These are phyloP conservation scores for Jatropha podagrica DNA, from an alignment of 441 rosid species.

Conservation along the genomic window DNA sequence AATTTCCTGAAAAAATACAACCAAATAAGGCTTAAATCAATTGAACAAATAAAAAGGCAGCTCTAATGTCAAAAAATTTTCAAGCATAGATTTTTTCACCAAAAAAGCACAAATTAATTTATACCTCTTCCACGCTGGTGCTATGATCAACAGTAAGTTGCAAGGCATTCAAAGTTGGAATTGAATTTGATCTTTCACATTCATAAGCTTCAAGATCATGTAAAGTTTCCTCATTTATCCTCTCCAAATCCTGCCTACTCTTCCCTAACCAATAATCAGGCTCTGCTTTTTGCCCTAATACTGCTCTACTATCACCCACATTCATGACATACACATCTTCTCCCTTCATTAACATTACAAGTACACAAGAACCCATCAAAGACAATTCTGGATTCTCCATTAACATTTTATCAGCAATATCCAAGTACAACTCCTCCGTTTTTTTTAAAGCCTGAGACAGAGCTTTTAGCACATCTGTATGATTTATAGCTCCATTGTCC, in stretches of 20 bases:
- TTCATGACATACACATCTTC: conserved; percentile 84
- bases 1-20: conserved; percentile 62
- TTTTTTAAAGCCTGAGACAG: conserved; percentile 64
- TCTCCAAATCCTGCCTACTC: conserved; percentile 67
- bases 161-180: conserved; percentile 43
- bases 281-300: conserved; percentile 61
- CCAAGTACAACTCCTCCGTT: conserved; percentile 70
- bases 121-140: conserved; percentile 71
- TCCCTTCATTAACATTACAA: conserved; percentile 85
- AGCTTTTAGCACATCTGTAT: conserved; percentile 56
- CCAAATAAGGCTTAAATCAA: conserved; percentile 5
- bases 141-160: conserved; percentile 83
- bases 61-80: not conserved
- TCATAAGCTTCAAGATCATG: conserved; percentile 53
- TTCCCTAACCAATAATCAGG: conserved; percentile 66
- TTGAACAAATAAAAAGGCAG: not conserved
- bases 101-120: not conserved
- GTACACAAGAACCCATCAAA: conserved; percentile 86
- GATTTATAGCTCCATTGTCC: conserved; percentile 42
- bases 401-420: conserved; percentile 71
- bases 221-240: conserved; percentile 73
- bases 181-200: conserved; percentile 37
- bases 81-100: not conserved
- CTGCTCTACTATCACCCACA: conserved; percentile 87
- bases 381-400: conserved; percentile 83